Conservation (phyloP, 805 yeast genomes). For the Ogataea polymorpha region DNA sequence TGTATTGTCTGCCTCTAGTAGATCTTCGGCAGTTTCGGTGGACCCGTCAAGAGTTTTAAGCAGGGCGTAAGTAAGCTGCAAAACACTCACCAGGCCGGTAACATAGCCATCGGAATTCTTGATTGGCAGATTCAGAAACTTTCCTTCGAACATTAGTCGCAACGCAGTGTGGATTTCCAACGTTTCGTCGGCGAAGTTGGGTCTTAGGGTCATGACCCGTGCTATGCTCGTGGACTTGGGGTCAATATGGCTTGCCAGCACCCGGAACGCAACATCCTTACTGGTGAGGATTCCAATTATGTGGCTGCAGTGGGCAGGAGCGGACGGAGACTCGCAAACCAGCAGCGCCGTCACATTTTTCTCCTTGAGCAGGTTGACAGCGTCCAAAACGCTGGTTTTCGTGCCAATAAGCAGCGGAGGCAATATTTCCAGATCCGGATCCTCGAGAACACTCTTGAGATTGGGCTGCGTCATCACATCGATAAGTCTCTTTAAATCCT, state of each 20-base stretch:
- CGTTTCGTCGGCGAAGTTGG: slow-evolving; percentile 40
- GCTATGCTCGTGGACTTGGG: slow-evolving; percentile 38
- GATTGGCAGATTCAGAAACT: slow-evolving; percentile 43
- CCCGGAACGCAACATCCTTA: slow-evolving; percentile 43
- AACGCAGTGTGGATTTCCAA: slow-evolving; percentile 42
- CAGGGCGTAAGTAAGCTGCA: slow-evolving; percentile 42
- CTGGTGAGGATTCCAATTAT: slow-evolving; percentile 46
- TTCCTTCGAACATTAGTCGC: slow-evolving; percentile 46
- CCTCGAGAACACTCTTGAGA: slow-evolving; percentile 29
- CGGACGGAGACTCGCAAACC: slow-evolving; percentile 31
- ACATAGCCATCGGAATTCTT: slow-evolving; percentile 30
- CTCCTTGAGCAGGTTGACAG: slow-evolving; percentile 39
- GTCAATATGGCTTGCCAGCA: slow-evolving; percentile 36
- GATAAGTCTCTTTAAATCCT: slow-evolving; percentile 37
- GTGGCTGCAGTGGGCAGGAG: slow-evolving; percentile 26
- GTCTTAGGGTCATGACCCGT: slow-evolving; percentile 44
- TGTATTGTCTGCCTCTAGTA: slow-evolving; percentile 27
- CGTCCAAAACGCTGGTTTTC: slow-evolving; percentile 34
- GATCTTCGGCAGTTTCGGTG: slow-evolving; percentile 30
- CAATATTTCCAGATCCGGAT: slow-evolving; percentile 24
- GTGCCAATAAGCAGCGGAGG: slow-evolving; percentile 37
- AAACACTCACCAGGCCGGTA: slow-evolving; percentile 42
- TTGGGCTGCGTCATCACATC: slow-evolving; percentile 42
- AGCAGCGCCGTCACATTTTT: slow-evolving; percentile 41
- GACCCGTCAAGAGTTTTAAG: slow-evolving; percentile 34